Conservation (phyloP, 345 rosid genomes). For the Combretum micranthum region DNA sequence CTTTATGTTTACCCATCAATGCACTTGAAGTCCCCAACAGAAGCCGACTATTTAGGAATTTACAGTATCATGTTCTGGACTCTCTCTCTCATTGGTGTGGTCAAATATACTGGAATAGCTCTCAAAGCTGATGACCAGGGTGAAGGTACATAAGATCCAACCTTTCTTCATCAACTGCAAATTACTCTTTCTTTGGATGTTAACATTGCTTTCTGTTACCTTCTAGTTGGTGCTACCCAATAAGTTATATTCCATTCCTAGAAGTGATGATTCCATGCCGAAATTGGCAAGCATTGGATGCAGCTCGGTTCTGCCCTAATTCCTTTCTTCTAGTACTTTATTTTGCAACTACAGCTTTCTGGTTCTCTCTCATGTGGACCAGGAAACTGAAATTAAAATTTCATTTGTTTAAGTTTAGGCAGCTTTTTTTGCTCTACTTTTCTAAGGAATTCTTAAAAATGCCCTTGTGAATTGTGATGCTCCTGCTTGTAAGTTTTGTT, state of each 20-base stretch:
- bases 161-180: neutral
- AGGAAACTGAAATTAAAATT: too few species aligned
- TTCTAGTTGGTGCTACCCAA: neutral
- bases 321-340: too few species aligned
- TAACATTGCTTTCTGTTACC: neutral
- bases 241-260: neutral
- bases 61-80: constrained; percentile 69
- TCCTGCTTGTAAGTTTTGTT: too few species aligned
- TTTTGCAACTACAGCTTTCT: too few species aligned
- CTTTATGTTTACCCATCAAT: constrained; percentile 59
- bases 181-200: neutral
- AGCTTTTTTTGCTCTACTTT: too few species aligned
- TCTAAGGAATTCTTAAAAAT: too few species aligned
- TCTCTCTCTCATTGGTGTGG: constrained; percentile 52
- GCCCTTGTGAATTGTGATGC: too few species aligned
- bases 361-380: too few species aligned
- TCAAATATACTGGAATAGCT: constrained; percentile 44
- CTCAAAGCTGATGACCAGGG: constrained; percentile 66
- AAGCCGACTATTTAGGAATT: constrained; percentile 56
- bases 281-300: neutral
- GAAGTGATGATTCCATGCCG: neutral
- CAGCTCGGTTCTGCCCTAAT: neutral
- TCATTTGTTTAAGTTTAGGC: too few species aligned
- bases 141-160: constrained; percentile 33
- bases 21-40: constrained; percentile 49